These are phyloP conservation scores for Talaromyces proteolyticus DNA, from an alignment of 495 filamentous ascomycete genomes.

Conservation along the genomic window DNA sequence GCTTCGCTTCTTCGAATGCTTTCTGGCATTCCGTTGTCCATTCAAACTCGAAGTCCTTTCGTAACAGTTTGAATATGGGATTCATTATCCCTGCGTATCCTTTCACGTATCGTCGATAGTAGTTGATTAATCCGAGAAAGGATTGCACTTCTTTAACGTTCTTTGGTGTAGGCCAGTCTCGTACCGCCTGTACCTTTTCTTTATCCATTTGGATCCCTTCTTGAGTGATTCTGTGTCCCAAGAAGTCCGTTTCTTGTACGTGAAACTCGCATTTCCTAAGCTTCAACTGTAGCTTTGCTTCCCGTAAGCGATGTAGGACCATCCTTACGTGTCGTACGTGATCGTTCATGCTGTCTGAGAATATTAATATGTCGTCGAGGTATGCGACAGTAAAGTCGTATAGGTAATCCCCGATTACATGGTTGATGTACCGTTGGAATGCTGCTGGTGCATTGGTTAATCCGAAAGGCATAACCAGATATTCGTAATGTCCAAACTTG, in stretches of 20 bases:
- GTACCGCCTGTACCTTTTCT: background rate
- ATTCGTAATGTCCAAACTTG: slow-evolving; percentile 11
- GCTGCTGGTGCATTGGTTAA: slow-evolving; percentile 8
- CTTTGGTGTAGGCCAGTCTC: background rate
- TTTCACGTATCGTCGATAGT: background rate
- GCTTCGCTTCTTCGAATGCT: background rate
- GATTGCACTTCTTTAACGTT: slow-evolving; percentile 7
- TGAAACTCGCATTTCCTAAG: slow-evolving; percentile 12
- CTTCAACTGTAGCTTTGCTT: background rate
- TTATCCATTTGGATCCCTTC: slow-evolving; percentile 3
- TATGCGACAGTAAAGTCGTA: background rate
- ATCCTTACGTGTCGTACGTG: background rate
- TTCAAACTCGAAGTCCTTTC: background rate
- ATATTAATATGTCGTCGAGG: slow-evolving; percentile 1
- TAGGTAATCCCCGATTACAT: slow-evolving; percentile 1
- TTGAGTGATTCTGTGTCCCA: slow-evolving; percentile 1
- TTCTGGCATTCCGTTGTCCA: background rate
- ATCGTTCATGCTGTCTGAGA: background rate
- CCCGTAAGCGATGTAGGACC: background rate
- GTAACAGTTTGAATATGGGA: background rate
- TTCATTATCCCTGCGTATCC: background rate
- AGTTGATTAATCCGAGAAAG: slow-evolving; percentile 9
- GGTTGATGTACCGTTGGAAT: slow-evolving; percentile 7
- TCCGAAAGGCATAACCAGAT: slow-evolving; percentile 13
- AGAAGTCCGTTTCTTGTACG: slow-evolving; percentile 7